Evolutionary conservation across 805 yeast genomes (phyloP), one percentile per base, ranked within the genome.

Genomic region (Jamesozyma rosinii): DNA sequence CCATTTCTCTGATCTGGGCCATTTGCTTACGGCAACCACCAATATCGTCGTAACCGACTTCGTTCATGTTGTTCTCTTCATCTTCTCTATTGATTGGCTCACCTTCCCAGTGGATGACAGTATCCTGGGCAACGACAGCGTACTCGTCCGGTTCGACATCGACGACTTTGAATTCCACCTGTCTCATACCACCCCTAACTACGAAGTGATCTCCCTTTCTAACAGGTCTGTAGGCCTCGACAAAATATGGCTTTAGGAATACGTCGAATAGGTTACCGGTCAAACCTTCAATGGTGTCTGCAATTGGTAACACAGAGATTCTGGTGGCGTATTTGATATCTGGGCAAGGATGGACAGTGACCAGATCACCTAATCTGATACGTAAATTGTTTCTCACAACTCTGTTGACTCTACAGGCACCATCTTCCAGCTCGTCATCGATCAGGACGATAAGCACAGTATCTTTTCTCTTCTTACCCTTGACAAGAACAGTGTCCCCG

Each of bases 1-100:
- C 98, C 72, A 92, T 76, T 71, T 92, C 98, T 71, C 98, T 82
- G 62, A 92, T 90, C 71, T 92, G 98, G 37, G 98, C 98, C 95
- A 92, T 89, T 71, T 92, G 98, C 70, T 90, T 92, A 70, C 95
- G 84, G 70, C 96, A 88, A 42, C 98, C 98, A 67, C 98, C 98
- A 64, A 92, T 90, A 58, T 92, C 98, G 65, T 92, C 98, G 65
- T 92, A 92, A 56, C 98, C 98, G 47, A 92, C 97, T 52, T 92
- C 98, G 58, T 84, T 88, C 67, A 92, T 76, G 66, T 84, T 90
- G 67, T 87, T 88, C 70, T 92, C 98, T 45, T 53, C 57, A 44
- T 53, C 57, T 44, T 53, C 57, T 41, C 57, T 53, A 70, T 85
- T 86, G 68, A 92, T 90, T 61, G 98, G 97, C 58, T 92, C 98